Evolutionary conservation across 2,329 filamentous ascomycete genomes (phyloP), one percentile per base, ranked within the genome.

Genomic region (Calonectria honghensis): DNA sequence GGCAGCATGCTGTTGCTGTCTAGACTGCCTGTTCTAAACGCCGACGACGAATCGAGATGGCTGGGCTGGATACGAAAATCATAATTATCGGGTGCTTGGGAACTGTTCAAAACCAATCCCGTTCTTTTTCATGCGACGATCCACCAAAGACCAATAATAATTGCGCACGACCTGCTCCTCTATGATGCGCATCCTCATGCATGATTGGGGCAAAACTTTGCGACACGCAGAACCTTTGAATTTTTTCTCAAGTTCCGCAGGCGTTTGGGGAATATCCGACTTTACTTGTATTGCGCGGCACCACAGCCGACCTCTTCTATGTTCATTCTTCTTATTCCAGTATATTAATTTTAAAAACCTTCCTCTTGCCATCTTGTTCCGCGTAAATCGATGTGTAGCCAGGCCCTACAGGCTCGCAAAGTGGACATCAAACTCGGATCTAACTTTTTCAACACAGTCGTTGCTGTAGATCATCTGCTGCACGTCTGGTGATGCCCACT

Each of bases 401-500:
- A 27, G 27, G 51, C n/a, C 16, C 27, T 77, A 78, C 29, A 76
- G 51, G 52, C 73, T 70, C 20, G 74, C 73, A 72, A 79, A 81
- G 10, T 77, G 68, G 29, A 68, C 71, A 48, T 79, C 78, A 68
- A 81, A 81, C 37, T 78, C 79, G 14, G 73, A 73, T 52, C 68
- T 81, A 45, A 80, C 76, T 63, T 91, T 88, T 79, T 87, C 84
- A 65, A 90, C 87, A 80, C 91, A 92, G 83, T 94, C 92, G 79
- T 92, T 88, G 14, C 89, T 89, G 83, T 94, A 94, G 74, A 94
- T 90, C 88, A 90, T 90, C 83, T 89, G 88, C 84, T 94, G 92
- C 52, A 94, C 91, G 79, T 94, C 92, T 13, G 92, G 91, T 82
- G 93, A 93, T 4, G 91, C 91, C 93, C 93, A 94, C 85, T 93